These are phyloP conservation scores for Oidium heveae DNA, from an alignment of 2,329 filamentous ascomycete species.

Conservation along the genomic window DNA sequence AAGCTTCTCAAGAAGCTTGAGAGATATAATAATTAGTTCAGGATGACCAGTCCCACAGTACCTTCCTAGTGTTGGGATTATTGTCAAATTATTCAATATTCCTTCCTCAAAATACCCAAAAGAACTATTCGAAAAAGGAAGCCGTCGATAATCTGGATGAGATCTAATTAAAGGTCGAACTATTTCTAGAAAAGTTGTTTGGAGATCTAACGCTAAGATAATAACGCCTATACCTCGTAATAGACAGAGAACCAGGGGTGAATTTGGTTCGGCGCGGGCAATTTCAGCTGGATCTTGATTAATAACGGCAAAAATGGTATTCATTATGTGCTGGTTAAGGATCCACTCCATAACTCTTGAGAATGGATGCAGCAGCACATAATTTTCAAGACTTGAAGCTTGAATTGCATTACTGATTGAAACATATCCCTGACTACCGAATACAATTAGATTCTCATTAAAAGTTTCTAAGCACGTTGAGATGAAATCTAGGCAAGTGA, in stretches of 20 bases:
- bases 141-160: constrained; percentile 30
- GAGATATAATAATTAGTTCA: constrained; percentile 51
- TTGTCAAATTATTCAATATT: constrained; percentile 50
- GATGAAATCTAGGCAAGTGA: constrained; percentile 66
- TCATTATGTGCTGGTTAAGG: constrained; percentile 75
- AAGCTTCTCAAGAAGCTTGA: constrained; percentile 65
- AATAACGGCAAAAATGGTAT: constrained; percentile 50
- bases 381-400: constrained; percentile 49
- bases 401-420: constrained; percentile 51
- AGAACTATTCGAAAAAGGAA: constrained; percentile 44
- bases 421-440: constrained; percentile 56
- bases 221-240: constrained; percentile 65
- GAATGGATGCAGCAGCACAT: constrained; percentile 77
- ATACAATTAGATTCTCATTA: constrained; percentile 76
- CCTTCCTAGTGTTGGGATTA: constrained; percentile 61
- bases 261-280: constrained; percentile 46
- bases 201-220: constrained; percentile 58
- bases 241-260: constrained; percentile 57
- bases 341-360: constrained; percentile 93
- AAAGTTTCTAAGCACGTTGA: constrained; percentile 58
- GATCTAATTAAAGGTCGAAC: constrained; percentile 55
- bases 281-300: constrained; percentile 54
- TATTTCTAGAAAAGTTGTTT: constrained; percentile 76
- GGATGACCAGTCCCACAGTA: constrained; percentile 72
- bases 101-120: constrained; percentile 85